Evolutionary conservation across 208 protist genomes (phyloP).

Genomic region (Leishmania martiniquensis): DNA sequence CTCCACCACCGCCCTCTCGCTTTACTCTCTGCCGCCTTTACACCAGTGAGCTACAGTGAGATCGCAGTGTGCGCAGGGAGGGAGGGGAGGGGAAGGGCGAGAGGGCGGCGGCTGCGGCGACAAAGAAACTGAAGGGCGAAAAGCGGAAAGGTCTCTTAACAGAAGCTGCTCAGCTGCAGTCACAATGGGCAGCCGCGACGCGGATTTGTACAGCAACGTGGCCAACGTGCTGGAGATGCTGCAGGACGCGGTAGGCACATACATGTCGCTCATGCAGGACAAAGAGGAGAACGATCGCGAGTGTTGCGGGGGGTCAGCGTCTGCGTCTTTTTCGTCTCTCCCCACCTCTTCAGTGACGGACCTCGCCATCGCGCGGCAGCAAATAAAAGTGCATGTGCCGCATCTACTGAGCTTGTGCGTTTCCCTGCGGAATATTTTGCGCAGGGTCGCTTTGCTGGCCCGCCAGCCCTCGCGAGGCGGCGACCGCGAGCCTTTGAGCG

Average conservation of each 20-base stretch:
- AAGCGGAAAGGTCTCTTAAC: background rate
- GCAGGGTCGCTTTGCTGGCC: constrained; percentile 1
- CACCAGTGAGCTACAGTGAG: background rate
- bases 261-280: constrained; percentile 7
- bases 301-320: background rate
- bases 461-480: background rate
- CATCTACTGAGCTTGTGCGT: constrained; percentile 10
- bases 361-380: constrained; percentile 3
- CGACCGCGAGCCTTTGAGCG: background rate
- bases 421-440: constrained; percentile 16
- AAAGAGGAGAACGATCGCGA: background rate
- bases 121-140: background rate
- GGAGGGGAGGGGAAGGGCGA: no score
- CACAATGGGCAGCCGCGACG: constrained; percentile 5
- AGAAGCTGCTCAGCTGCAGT: constrained; percentile 2
- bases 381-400: constrained; percentile 22
- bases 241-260: constrained; percentile 27
- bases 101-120: no score
- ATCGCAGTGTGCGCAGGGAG: background rate
- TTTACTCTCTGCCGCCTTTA: no score
- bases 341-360: background rate
- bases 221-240: constrained; percentile 28
- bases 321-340: background rate
- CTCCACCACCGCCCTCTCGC: no score
- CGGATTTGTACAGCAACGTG: constrained; percentile 28